phyloP scores from a whole-genome alignment of 2,329 filamentous ascomycete species.

The Rhynchosporium secalis region DNA sequence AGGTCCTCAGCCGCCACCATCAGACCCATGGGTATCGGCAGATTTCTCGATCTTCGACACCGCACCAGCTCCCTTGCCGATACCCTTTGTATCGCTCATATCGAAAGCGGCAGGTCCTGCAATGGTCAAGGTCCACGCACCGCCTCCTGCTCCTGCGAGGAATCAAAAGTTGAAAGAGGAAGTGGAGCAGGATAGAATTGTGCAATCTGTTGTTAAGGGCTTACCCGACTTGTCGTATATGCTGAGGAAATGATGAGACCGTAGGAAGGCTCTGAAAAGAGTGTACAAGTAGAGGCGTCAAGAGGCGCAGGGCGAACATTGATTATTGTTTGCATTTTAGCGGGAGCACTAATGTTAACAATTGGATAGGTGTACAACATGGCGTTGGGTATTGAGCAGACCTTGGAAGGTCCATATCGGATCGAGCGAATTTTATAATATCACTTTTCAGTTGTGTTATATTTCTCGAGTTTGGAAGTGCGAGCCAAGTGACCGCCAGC shows the following conservation, averaged over 20 bases:
- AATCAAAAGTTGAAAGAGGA: constrained; percentile 34
- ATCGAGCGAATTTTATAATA: background rate
- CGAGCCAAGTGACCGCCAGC: background rate
- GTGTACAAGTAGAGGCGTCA: background rate
- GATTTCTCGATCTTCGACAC: constrained; percentile 43
- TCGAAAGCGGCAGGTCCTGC: constrained; percentile 8
- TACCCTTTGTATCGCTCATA: background rate
- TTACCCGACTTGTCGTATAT: constrained; percentile 43
- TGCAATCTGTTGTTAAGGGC: constrained; percentile 37
- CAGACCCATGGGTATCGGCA: constrained; percentile 40
- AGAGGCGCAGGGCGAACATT: background rate
- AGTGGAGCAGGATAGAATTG: constrained; percentile 39
- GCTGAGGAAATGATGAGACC: constrained; percentile 32
- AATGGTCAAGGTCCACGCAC: constrained; percentile 11
- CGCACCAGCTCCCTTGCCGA: constrained; percentile 15
- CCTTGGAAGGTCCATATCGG: background rate
- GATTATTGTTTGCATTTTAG: constrained; percentile 1
- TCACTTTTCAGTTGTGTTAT: background rate
- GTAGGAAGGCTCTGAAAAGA: background rate
- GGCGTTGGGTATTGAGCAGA: background rate
- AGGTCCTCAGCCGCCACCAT: constrained; percentile 5
- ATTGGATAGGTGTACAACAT: constrained; percentile 12
- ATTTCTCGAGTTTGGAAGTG: background rate
- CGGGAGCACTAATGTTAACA: background rate
- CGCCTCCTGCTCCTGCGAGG: constrained; percentile 16